These are phyloP conservation scores for Fermentozyma sake DNA, from an alignment of 1,139 yeast species.

Conservation along the genomic window DNA sequence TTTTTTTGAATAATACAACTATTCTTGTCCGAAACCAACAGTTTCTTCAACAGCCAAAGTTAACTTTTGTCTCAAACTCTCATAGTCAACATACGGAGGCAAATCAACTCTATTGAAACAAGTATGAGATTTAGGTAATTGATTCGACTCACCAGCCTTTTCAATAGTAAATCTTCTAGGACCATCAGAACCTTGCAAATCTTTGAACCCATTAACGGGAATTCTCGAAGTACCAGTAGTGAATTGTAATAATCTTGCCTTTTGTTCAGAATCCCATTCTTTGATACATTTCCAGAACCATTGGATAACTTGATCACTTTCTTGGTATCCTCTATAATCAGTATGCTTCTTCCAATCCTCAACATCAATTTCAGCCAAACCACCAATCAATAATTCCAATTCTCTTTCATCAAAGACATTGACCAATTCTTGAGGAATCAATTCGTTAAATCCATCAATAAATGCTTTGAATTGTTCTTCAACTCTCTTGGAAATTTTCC, in stretches of 20 bases:
- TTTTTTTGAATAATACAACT: too few species aligned
- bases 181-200: conserved; percentile 96
- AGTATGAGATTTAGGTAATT: conserved; percentile 93
- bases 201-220: conserved; percentile 98
- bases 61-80: conserved; percentile 72
- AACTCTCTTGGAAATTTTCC: conserved; percentile 91
- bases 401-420: conserved; percentile 98
- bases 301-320: conserved; percentile 90
- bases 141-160: conserved; percentile 91
- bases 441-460: conserved; percentile 94
- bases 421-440: conserved; percentile 93
- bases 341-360: conserved; percentile 99
- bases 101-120: conserved; percentile 92
- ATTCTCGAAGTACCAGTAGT: conserved; percentile 98
- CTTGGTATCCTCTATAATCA: conserved; percentile 96
- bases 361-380: conserved; percentile 94
- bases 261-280: conserved; percentile 95
- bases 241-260: conserved; percentile 90
- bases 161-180: conserved; percentile 98
- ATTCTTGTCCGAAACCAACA: conserved; percentile 96
- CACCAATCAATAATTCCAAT: conserved; percentile 92
- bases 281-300: conserved; percentile 97
- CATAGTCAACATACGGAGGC: conserved; percentile 77
- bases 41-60: conserved; percentile 91
- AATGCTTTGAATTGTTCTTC: conserved; percentile 95